Percentiles rank a stretch among this genome's conserved stretches.
Conservation (phyloP, 768 basidiomycete species). For the Kwoniella bestiolae region DNA sequence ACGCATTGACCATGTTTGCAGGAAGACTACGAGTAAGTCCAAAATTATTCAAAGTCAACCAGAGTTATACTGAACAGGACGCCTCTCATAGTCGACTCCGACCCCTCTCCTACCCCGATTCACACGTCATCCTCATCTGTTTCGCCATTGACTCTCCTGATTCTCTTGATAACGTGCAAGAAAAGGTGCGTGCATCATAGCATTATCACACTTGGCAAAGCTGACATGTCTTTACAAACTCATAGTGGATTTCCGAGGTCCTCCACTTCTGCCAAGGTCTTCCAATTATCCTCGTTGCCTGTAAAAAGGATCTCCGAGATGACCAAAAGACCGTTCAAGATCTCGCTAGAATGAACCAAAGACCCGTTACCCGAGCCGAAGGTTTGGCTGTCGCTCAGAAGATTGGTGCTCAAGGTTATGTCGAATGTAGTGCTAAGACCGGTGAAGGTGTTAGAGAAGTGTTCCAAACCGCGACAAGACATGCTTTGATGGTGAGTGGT, state of each 20-base stretch:
- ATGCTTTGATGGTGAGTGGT: constrained; percentile 67
- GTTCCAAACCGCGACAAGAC: constrained; percentile 95
- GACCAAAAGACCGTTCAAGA: constrained; percentile 93
- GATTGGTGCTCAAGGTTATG: constrained; percentile 94
- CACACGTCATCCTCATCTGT: constrained; percentile 99
- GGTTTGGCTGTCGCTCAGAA: constrained; percentile 93
- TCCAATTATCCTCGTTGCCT: constrained; percentile 95
- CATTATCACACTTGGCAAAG: not conserved
- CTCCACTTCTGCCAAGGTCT: constrained; percentile 95
- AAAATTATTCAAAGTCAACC: not conserved
- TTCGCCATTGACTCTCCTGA: constrained; percentile 98
- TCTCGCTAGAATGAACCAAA: constrained; percentile 88
- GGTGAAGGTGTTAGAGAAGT: constrained; percentile 98
- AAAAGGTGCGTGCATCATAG: constrained; percentile 73
- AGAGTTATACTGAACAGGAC: not conserved
- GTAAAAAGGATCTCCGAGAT: constrained; percentile 97
- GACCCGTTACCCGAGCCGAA: constrained; percentile 73
- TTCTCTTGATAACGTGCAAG: constrained; percentile 98
- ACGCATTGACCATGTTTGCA: constrained; percentile 21
- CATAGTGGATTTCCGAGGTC: constrained; percentile 96
- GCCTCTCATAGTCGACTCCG: constrained; percentile 70
- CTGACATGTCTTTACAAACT: not conserved
- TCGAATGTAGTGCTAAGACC: constrained; percentile 95
- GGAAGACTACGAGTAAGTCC: constrained; percentile 81
- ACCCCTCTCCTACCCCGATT: constrained; percentile 96